phyloP scores from a whole-genome alignment of 352 stramenopile species.

The Porosira glacialis region DNA sequence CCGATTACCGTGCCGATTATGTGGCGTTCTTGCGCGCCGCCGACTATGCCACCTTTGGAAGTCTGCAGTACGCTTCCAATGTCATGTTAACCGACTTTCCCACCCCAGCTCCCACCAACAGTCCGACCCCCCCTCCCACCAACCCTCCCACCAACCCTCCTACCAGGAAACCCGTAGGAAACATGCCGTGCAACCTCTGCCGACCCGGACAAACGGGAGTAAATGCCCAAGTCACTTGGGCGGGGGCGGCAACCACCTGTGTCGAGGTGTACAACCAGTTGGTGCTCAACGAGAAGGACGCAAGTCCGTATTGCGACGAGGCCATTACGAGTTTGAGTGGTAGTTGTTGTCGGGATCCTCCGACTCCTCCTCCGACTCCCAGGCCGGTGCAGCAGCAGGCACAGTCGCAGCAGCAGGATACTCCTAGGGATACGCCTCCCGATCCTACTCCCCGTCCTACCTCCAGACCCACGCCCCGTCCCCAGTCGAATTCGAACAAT shows the following conservation, averaged over 20 bases:
- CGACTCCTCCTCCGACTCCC: background rate
- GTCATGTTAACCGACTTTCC: constrained; percentile 54
- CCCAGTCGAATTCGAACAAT: background rate
- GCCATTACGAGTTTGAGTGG: constrained; percentile 31
- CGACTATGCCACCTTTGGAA: constrained; percentile 34
- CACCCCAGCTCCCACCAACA: constrained; percentile 23
- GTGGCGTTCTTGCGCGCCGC: constrained; percentile 43
- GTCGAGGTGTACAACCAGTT: constrained; percentile 56
- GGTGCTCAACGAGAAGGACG: constrained; percentile 39
- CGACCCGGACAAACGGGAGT: constrained; percentile 39
- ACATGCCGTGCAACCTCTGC: constrained; percentile 51
- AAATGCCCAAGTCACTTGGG: constrained; percentile 42
- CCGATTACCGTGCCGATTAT: constrained; percentile 56
- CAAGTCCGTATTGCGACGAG: constrained; percentile 22
- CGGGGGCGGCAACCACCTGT: constrained; percentile 35
- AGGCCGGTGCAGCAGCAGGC: constrained; percentile 5
- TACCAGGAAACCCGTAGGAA: constrained; percentile 2
- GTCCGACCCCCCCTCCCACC: constrained; percentile 20
- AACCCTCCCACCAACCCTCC: constrained; percentile 20
- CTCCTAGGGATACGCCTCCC: background rate
- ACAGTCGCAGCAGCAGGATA: background rate
- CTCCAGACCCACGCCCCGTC: too few relatives aligned
- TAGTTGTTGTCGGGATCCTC: constrained; percentile 32
- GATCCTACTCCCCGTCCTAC: background rate
- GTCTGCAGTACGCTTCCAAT: constrained; percentile 41